Evolutionary conservation across 768 basidiomycete genomes (phyloP).

Genomic region (Termitomyces sp.): DNA sequence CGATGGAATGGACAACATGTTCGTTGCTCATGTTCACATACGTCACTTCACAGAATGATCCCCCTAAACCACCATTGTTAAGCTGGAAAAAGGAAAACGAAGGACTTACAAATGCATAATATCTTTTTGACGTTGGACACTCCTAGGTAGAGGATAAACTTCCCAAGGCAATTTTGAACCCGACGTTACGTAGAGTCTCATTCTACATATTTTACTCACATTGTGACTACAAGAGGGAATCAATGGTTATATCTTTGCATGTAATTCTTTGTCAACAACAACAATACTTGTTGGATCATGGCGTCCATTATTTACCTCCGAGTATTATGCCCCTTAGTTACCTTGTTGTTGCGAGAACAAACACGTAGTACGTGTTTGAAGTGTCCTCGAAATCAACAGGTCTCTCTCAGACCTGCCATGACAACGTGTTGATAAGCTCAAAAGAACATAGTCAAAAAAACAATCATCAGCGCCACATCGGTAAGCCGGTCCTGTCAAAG

Average conservation of each 20-base stretch:
- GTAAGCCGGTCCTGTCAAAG: not conserved
- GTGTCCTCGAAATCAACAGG: not conserved
- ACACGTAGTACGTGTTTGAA: not conserved
- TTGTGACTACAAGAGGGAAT: not conserved
- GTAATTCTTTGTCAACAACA: not conserved
- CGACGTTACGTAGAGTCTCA: not conserved
- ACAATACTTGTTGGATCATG: not conserved
- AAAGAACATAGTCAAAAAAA: not conserved
- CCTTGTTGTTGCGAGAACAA: not conserved
- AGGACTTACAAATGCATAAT: not conserved
- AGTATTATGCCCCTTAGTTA: not conserved
- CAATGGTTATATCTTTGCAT: not conserved
- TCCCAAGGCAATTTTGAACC: not conserved
- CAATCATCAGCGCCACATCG: not conserved
- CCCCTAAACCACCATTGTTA: constrained; percentile 6
- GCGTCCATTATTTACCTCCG: not conserved
- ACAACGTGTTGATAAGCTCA: not conserved
- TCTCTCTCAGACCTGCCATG: not conserved
- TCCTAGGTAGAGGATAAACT: not conserved
- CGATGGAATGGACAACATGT: constrained; percentile 23
- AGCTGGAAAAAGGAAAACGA: not conserved
- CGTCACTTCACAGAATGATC: constrained; percentile 17
- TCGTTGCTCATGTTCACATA: constrained; percentile 18
- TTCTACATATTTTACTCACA: not conserved
- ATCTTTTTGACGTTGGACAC: no score